Percentiles rank a stretch among this genome's conserved stretches.
These are phyloP conservation scores for Teratosphaeria zuluensis DNA, from an alignment of 2,329 filamentous ascomycete genomes.

Conservation along the genomic window DNA sequence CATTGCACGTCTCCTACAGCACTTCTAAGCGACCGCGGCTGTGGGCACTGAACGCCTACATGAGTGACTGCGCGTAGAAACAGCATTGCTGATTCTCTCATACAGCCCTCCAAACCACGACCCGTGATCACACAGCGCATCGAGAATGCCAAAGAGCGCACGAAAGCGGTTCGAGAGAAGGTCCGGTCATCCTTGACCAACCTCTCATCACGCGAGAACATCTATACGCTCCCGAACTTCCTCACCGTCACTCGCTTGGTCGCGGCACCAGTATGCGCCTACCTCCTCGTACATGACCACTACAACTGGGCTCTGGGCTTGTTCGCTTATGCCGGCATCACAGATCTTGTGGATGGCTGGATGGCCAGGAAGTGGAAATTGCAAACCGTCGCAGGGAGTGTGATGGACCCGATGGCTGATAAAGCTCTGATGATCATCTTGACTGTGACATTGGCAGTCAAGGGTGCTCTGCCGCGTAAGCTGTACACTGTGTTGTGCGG, in stretches of 20 bases:
- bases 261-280: conserved; percentile 76
- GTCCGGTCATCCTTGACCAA: conserved; percentile 22
- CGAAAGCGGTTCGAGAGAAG: conserved; percentile 20
- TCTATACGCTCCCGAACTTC: conserved; percentile 93
- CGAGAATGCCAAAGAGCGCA: conserved; percentile 18
- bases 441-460: conserved; percentile 73
- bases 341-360: conserved; percentile 87
- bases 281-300: conserved; percentile 75
- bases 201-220: conserved; percentile 63
- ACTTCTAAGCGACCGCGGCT: not conserved
- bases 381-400: conserved; percentile 86
- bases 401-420: conserved; percentile 95
- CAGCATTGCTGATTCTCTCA: not conserved
- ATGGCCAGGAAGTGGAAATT: conserved; percentile 81
- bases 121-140: conserved; percentile 14
- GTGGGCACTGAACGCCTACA: not conserved
- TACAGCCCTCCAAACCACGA: not conserved
- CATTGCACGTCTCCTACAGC: not conserved
- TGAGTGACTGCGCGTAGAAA: not conserved
- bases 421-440: conserved; percentile 92
- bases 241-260: conserved; percentile 79
- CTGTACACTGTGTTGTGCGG: conserved; percentile 15
- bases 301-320: conserved; percentile 69
- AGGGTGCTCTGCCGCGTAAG: conserved; percentile 68
- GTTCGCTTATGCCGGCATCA: conserved; percentile 87